Base-by-base conservation (phyloP, 2,329 filamentous ascomycete species). In the Epichloe baconii region DNA sequence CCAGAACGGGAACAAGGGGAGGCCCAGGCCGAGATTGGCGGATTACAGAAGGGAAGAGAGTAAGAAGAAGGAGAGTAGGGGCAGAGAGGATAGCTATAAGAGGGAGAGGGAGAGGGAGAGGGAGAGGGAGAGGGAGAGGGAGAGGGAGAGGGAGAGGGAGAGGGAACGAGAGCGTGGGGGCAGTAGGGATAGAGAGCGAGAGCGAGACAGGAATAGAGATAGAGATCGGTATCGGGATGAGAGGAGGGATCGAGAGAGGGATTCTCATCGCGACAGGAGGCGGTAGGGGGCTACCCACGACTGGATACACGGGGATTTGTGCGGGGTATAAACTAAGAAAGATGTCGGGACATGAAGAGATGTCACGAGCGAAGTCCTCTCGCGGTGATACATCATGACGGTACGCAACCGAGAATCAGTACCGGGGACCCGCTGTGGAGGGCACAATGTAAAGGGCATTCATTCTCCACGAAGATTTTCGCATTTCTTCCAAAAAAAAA, bases 1-100 rank as follows among this genome's bases (percentile, higher is more conserved):
- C 12, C 86, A 85, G 53, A 80, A 79, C 51, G 76, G 77, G 52
- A 77, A 78, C 60, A 73, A 73, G 48, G 19, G 8, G 53, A 73
- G 70, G 56, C 62, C 68, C 47, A 56, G 71, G 10, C 73, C 73
- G 12, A 68, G 72, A 42, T 61, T 80, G 12, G 68, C 75, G 23
- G 75, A 79, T 47, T 79, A 79, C 53, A 66, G 68, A 26, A 65
- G 65, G 5, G 71, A 70, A 51, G 66, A 71, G 56, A 69, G 66
- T 37, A 70, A 68, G 54, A 66, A 69, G 46, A 75, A 70, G 54
- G 72, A 75, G 52, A 63, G 64, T 41, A 64, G 68, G 50, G 63
- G 67, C 44, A 57, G 66, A 4, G 69, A 72, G 34, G 68, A 72
- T 44, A 70, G 69, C 57, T 75, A 78, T 55, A 77, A 75, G 57